Conservation (phyloP, 805 yeast genomes). For the Monosporozyma yasuniensis region DNA sequence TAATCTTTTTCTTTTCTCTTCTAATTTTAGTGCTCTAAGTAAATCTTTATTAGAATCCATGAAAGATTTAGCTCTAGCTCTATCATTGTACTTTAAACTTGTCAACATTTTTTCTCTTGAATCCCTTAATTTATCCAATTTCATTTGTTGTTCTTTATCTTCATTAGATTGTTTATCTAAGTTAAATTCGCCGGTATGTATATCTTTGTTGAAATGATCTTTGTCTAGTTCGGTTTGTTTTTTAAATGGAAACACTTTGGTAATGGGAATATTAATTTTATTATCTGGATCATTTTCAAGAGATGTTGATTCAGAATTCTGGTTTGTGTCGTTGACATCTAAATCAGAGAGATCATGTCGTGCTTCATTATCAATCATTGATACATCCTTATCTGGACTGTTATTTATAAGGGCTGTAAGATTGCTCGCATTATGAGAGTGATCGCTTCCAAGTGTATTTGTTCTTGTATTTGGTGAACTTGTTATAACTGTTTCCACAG, state of each 20-base stretch:
- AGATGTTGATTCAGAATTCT: background rate
- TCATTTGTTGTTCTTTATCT: conserved; percentile 18
- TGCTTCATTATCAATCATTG: background rate
- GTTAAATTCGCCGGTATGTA: background rate
- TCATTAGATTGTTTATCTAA: conserved; percentile 4
- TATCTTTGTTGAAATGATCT: background rate
- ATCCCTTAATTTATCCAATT: conserved; percentile 27
- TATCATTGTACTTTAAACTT: conserved; percentile 29
- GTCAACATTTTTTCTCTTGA: conserved; percentile 29
- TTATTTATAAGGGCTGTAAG: background rate
- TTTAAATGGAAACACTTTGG: background rate
- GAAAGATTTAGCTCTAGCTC: conserved; percentile 26
- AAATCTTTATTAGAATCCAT: conserved; percentile 28
- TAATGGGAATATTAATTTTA: background rate
- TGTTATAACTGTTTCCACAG: conserved; percentile 22
- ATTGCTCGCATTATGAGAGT: background rate
- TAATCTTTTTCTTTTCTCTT: conserved; percentile 26
- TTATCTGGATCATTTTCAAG: background rate
- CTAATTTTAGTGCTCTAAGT: conserved; percentile 27
- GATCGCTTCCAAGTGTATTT: conserved; percentile 1
- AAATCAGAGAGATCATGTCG: background rate
- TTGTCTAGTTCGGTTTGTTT: background rate
- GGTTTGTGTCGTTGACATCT: background rate
- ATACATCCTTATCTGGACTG: background rate
- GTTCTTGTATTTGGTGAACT: conserved; percentile 2